Evolutionary conservation across 768 basidiomycete genomes (phyloP).

Genomic region (Aureoboletus auriporus): DNA sequence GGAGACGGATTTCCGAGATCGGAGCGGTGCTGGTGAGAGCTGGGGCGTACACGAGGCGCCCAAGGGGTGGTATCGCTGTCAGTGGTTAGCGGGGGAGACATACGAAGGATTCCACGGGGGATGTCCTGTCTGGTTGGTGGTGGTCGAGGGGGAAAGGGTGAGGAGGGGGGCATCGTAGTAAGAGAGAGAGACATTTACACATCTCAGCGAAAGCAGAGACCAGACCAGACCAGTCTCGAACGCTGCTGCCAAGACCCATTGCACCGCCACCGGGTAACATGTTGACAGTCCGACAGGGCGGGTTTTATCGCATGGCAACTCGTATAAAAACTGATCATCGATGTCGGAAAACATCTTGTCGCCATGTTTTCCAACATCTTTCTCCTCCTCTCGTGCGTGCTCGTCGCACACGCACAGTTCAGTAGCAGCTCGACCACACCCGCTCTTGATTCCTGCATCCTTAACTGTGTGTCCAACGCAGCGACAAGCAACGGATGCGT

Average conservation of each 20-base stretch:
- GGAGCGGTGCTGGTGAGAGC: conserved; percentile 4
- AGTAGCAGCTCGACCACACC: neutral
- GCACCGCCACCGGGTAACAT: no score
- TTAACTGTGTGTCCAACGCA: conserved; percentile 2
- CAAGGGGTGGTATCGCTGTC: conserved; percentile 1
- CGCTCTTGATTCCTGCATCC: conserved; percentile 7
- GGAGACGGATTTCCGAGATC: conserved; percentile 6
- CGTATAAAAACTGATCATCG: no score
- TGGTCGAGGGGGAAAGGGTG: neutral
- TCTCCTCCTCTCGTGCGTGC: conserved; percentile 8
- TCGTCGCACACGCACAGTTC: conserved; percentile 23
- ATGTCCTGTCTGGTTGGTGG: conserved; percentile 2
- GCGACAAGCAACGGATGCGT: neutral
- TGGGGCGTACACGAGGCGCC: conserved; percentile 20
- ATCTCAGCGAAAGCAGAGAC: no score
- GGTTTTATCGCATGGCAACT: no score
- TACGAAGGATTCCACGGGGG: conserved; percentile 19
- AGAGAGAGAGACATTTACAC: neutral
- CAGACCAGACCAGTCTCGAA: no score
- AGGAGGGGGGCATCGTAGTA: neutral
- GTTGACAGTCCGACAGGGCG: no score
- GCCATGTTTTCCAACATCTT: conserved; percentile 18
- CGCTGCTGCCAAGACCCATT: no score
- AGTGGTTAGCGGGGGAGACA: neutral
- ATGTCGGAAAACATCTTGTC: neutral